Conservation (phyloP, 768 basidiomycete genomes). For the Amanita inopinata region DNA sequence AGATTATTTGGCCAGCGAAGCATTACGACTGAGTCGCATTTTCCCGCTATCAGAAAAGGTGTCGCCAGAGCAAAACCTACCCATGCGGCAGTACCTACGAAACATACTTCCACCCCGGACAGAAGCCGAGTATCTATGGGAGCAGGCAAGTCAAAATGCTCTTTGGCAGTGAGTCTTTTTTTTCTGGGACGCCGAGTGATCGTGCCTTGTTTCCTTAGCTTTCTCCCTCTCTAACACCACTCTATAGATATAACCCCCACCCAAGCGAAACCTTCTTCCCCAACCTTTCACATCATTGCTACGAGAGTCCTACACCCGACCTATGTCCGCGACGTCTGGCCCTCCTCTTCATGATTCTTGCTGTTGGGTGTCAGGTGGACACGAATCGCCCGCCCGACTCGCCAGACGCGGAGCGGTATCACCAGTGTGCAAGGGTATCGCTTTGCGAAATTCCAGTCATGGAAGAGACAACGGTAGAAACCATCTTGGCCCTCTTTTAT, state of each 20-base stretch:
- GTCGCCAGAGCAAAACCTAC: conserved; percentile 41
- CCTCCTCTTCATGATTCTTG: conserved; percentile 59
- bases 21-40: conserved; percentile 41
- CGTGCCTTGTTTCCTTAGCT: conserved; percentile 4
- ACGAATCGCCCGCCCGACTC: conserved; percentile 34
- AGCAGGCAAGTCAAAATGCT: conserved; percentile 51
- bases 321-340: conserved; percentile 56
- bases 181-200: conserved; percentile 12
- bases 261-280: conserved; percentile 56
- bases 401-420: conserved; percentile 49
- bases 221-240: too few relatives aligned
- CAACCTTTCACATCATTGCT: conserved; percentile 56
- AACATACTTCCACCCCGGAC: conserved; percentile 42
- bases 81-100: conserved; percentile 47
- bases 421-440: conserved; percentile 48
- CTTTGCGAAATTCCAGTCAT: conserved; percentile 55
- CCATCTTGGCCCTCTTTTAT: conserved; percentile 49
- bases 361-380: conserved; percentile 61
- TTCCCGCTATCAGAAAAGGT: conserved; percentile 43
- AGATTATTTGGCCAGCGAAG: conserved; percentile 29
- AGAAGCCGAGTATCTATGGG: conserved; percentile 54
- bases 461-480: conserved; percentile 60
- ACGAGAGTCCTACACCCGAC: conserved; percentile 38
- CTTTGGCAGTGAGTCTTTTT: conserved; percentile 44
- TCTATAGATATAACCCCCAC: conserved; percentile 59